Evolutionary conservation across 2,329 filamentous ascomycete genomes (phyloP).

Genomic region (Monosporascus sp.): DNA sequence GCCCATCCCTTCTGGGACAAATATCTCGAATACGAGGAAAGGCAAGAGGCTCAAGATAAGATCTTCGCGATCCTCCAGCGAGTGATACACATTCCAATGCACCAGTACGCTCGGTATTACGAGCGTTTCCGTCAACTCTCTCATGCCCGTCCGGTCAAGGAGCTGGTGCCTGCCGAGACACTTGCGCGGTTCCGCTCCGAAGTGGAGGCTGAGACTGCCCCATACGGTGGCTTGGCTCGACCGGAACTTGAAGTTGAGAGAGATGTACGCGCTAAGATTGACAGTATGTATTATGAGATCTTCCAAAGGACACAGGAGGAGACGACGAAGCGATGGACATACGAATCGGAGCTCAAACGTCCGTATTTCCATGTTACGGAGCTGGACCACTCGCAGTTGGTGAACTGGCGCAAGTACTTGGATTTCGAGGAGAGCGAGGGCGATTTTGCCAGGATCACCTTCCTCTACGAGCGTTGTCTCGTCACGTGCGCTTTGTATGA

Average conservation of each 20-base stretch:
- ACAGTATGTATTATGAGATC: constrained; percentile 72
- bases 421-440: constrained; percentile 91
- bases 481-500: constrained; percentile 93
- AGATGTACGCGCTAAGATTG: constrained; percentile 74
- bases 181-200: constrained; percentile 67
- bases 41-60: constrained; percentile 75
- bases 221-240: constrained; percentile 48
- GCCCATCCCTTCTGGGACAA: constrained; percentile 98
- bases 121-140: constrained; percentile 80
- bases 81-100: constrained; percentile 85
- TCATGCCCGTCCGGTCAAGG: constrained; percentile 64
- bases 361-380: constrained; percentile 97
- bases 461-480: constrained; percentile 89
- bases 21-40: constrained; percentile 94
- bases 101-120: constrained; percentile 93
- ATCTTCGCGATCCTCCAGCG: constrained; percentile 80
- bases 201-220: constrained; percentile 58
- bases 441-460: constrained; percentile 67
- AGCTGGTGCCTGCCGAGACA: constrained; percentile 65
- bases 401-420: constrained; percentile 92
- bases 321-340: constrained; percentile 90
- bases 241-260: constrained; percentile 76
- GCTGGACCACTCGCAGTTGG: constrained; percentile 76
- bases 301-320: constrained; percentile 81
- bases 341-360: constrained; percentile 89